Conservation (phyloP, 2,329 filamentous ascomycete species). For the Emergomyces pasteurianus region DNA sequence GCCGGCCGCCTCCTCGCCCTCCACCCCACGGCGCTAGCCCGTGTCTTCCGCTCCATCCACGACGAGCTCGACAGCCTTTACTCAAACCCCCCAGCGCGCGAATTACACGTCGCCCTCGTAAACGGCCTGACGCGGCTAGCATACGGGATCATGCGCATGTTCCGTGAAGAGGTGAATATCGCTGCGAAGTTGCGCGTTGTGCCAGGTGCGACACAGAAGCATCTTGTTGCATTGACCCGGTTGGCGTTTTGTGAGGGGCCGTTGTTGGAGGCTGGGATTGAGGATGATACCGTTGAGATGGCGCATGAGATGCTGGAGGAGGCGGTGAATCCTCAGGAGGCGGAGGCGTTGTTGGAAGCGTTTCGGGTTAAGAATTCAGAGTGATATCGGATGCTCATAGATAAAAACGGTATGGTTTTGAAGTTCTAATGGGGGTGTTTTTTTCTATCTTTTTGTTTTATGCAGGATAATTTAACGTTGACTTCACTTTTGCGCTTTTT, state of each 20-base stretch:
- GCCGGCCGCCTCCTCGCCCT: constrained; percentile 52
- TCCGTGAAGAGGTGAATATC: constrained; percentile 55
- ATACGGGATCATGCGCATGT: constrained; percentile 46
- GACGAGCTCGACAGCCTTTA: constrained; percentile 57
- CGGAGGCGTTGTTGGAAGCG: constrained; percentile 45
- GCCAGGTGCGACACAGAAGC: constrained; percentile 65
- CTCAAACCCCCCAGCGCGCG: constrained; percentile 33
- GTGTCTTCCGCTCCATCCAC: constrained; percentile 63
- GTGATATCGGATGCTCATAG: neutral
- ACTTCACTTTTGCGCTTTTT: neutral
- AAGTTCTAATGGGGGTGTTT: neutral
- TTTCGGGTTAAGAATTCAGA: constrained; percentile 21
- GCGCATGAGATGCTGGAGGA: constrained; percentile 74
- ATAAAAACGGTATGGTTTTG: neutral
- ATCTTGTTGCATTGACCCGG: constrained; percentile 66
- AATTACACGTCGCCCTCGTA: constrained; percentile 41
- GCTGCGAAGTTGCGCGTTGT: constrained; percentile 58
- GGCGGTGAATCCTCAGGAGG: constrained; percentile 67
- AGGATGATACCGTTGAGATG: constrained; percentile 64
- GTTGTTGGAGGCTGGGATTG: constrained; percentile 64
- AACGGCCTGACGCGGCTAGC: constrained; percentile 51
- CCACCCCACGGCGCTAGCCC: constrained; percentile 59
- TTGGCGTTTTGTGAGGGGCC: constrained; percentile 76
- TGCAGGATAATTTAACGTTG: neutral
- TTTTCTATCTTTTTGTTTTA: neutral